Percentiles rank a stretch among this genome's conserved stretches.
These are phyloP conservation scores for Naganishia friedmannii DNA, from an alignment of 768 basidiomycete genomes.

Conservation along the genomic window DNA sequence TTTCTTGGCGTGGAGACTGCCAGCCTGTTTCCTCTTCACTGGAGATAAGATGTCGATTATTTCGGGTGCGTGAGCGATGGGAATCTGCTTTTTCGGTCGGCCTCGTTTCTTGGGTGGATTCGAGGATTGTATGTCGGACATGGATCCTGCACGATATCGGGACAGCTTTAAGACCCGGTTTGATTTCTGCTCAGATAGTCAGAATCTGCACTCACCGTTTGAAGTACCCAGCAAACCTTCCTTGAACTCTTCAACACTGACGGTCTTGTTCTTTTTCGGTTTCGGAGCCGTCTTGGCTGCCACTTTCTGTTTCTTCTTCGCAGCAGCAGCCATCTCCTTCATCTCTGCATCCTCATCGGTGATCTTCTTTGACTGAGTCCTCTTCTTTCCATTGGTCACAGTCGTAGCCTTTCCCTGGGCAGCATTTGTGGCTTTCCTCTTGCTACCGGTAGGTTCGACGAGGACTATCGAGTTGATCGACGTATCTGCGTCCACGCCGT, in stretches of 20 bases:
- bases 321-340: slow-evolving; percentile 25
- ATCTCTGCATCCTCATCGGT: slow-evolving; percentile 32
- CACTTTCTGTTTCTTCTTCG: slow-evolving; percentile 11
- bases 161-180: background rate
- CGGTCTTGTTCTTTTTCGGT: slow-evolving; percentile 4
- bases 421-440: background rate
- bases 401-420: background rate
- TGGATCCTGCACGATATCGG: background rate
- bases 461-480: slow-evolving; percentile 4
- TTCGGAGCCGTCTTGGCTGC: background rate
- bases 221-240: background rate
- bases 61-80: background rate
- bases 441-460: slow-evolving; percentile 2
- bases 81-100: background rate
- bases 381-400: background rate
- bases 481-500: background rate
- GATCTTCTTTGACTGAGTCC: background rate
- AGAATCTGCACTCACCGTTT: background rate
- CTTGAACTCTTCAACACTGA: background rate
- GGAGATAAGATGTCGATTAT: slow-evolving; percentile 20
- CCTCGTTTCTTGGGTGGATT: slow-evolving; percentile 9
- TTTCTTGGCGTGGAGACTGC: slow-evolving; percentile 1
- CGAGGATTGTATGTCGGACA: background rate
- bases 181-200: background rate
- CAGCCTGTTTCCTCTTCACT: background rate